Conservation (phyloP, 805 yeast genomes). For the Sungouiella blattae region DNA sequence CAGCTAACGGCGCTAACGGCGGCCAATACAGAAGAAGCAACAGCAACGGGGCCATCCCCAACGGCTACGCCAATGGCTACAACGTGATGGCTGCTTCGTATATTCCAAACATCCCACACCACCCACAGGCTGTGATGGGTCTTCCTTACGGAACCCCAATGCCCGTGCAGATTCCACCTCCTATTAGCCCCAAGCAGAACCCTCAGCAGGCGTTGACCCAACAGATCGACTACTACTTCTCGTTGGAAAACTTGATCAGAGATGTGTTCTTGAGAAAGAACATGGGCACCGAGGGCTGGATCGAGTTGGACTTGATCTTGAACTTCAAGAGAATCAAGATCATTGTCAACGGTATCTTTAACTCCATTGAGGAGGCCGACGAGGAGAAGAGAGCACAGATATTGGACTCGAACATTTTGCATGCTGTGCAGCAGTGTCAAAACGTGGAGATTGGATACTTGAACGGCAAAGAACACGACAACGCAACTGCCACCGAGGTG, state of each 20-base stretch:
- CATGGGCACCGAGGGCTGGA: constrained; percentile 69
- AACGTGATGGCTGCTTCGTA: constrained; percentile 17
- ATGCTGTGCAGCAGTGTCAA: constrained; percentile 51
- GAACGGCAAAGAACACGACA: constrained; percentile 27
- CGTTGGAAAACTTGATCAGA: constrained; percentile 79
- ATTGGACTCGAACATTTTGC: constrained; percentile 38
- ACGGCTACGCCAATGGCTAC: constrained; percentile 14
- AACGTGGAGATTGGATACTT: constrained; percentile 46
- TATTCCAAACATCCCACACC: constrained; percentile 19
- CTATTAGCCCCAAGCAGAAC: constrained; percentile 45
- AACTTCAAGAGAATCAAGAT: constrained; percentile 73
- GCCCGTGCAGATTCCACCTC: constrained; percentile 39
- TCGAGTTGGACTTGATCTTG: constrained; percentile 59
- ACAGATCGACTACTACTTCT: constrained; percentile 89
- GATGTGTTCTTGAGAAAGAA: constrained; percentile 79
- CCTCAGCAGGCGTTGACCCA: constrained; percentile 42
- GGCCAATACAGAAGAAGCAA: constrained; percentile 15
- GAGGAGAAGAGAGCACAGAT: constrained; percentile 18
- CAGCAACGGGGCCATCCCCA: constrained; percentile 13
- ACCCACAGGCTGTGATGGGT: constrained; percentile 18
- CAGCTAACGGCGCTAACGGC: constrained; percentile 11
- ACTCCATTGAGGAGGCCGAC: constrained; percentile 24
- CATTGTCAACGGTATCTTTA: constrained; percentile 39
- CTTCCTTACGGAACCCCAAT: constrained; percentile 14
- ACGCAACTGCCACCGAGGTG: constrained; percentile 41